Evolutionary conservation across 352 stramenopile genomes (phyloP), one percentile per base, ranked within the genome.

Genomic region (Phytophthora uliginosa): DNA sequence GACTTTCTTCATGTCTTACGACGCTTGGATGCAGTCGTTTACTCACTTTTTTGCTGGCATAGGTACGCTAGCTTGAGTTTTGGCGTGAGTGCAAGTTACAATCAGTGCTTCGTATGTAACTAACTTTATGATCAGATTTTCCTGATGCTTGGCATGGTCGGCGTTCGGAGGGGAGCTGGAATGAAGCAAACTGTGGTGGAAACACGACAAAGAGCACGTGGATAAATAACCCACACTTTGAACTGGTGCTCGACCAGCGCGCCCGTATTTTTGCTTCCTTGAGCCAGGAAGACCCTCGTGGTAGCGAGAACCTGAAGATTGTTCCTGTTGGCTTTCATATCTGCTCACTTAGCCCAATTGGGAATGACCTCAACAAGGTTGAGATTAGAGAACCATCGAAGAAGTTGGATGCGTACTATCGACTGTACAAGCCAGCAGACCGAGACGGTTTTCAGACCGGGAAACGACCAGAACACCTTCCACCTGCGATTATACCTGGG

Each of bases 1-100:
- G 3, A 97, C 92, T 2, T 98, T 98, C 62, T 98, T 98, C 79
- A 98, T 98, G 90, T 81, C 83, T 15, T 98, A 80, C 63, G 84
- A 94, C 26, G 93, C 91, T 2, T 98, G 91, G 91, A 90, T 88
- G 73, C 71, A 88, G 58, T 89, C 94, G 57, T 98, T 97, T 67
- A 98, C 91, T 0, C 89, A 97, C 47, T 95, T 98, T 48, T 98
- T 98, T 56, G 86, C 94, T 22, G 92, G 90, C 20, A 94, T 98
- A 17, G 91, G 89, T 96, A 75, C 17, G 80, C 52, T 24, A 6
- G 24, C 8, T 7, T 24, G 9, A 18, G 5, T 6, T 33, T 59
- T 22, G 36, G 28, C 63, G 28, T 26, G 24, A 26, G 24, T 1
- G 24, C 24, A 26, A 26, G 2, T 36, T 3, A 7, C 1, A 6